Conservation (phyloP, 768 basidiomycete genomes). For the Rhodotorula sphaerocarpa region DNA sequence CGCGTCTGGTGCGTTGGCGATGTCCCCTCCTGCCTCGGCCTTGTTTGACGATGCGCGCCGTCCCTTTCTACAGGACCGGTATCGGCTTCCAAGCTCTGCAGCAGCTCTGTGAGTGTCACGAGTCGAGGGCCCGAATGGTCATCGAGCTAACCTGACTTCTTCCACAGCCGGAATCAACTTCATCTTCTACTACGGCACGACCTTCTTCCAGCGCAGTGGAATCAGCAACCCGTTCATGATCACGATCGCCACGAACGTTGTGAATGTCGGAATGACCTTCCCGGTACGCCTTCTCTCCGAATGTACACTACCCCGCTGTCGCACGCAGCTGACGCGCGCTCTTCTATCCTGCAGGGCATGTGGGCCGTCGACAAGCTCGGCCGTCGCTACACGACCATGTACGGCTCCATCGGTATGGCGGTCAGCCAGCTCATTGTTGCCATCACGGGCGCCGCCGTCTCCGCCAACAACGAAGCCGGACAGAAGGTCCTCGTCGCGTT, state of each 20-base stretch:
- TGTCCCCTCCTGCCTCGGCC: too few relatives aligned
- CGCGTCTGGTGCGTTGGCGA: constrained; percentile 54
- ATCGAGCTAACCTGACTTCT: background rate
- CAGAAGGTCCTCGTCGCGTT: constrained; percentile 31
- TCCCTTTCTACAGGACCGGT: constrained; percentile 49
- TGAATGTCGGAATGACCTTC: constrained; percentile 47
- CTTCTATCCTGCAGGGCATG: constrained; percentile 1
- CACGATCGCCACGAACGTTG: constrained; percentile 61
- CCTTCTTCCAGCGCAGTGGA: constrained; percentile 21
- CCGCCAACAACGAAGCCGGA: constrained; percentile 48
- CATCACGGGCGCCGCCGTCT: constrained; percentile 51
- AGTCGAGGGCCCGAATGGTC: background rate
- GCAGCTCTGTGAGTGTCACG: constrained; percentile 52
- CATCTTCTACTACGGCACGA: background rate
- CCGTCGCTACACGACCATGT: constrained; percentile 66
- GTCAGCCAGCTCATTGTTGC: constrained; percentile 74
- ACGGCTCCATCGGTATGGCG: constrained; percentile 70
- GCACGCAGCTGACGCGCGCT: background rate
- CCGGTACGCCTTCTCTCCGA: constrained; percentile 1
- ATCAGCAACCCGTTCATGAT: constrained; percentile 54
- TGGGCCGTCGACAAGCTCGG: constrained; percentile 60
- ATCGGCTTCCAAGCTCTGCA: constrained; percentile 67
- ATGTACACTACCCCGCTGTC: background rate
- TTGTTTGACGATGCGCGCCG: too few relatives aligned
- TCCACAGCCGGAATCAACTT: constrained; percentile 35